These are phyloP conservation scores for Tothia fuscella DNA, from an alignment of 2,329 filamentous ascomycete genomes.

Conservation along the genomic window DNA sequence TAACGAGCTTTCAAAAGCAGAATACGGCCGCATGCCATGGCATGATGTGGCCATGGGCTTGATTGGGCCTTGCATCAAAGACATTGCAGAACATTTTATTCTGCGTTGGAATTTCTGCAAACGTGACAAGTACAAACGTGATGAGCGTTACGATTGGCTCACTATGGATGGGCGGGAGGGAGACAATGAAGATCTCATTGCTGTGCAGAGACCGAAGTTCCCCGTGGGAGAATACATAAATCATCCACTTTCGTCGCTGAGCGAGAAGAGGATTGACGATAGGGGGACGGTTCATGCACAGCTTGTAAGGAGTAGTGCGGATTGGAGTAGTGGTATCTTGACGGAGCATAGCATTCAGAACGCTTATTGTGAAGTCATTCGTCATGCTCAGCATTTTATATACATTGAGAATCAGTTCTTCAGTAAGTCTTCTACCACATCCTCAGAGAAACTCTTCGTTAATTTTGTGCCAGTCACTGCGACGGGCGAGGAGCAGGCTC, in stretches of 20 bases:
- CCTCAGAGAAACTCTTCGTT: neutral
- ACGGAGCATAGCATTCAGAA: slow-evolving; percentile 79
- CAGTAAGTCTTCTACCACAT: slow-evolving; percentile 38
- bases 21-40: slow-evolving; percentile 95
- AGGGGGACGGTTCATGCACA: slow-evolving; percentile 68
- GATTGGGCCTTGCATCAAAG: slow-evolving; percentile 80
- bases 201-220: slow-evolving; percentile 77
- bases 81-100: slow-evolving; percentile 92
- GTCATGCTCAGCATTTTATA: slow-evolving; percentile 79
- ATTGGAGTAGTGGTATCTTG: slow-evolving; percentile 89
- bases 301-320: slow-evolving; percentile 75
- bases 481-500: slow-evolving; percentile 75
- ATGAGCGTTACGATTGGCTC: slow-evolving; percentile 74
- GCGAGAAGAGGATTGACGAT: slow-evolving; percentile 44
- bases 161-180: slow-evolving; percentile 63
- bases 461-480: slow-evolving; percentile 49
- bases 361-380: slow-evolving; percentile 73
- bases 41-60: slow-evolving; percentile 89
- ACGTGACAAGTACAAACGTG: slow-evolving; percentile 93
- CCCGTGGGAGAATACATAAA: slow-evolving; percentile 79
- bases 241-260: slow-evolving; percentile 63
- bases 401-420: slow-evolving; percentile 99
- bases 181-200: slow-evolving; percentile 72
- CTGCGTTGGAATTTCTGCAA: slow-evolving; percentile 95
- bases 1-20: slow-evolving; percentile 82